These are phyloP conservation scores for Atkinsonella hypoxylon DNA, from an alignment of 2,329 filamentous ascomycete species.

Conservation along the genomic window DNA sequence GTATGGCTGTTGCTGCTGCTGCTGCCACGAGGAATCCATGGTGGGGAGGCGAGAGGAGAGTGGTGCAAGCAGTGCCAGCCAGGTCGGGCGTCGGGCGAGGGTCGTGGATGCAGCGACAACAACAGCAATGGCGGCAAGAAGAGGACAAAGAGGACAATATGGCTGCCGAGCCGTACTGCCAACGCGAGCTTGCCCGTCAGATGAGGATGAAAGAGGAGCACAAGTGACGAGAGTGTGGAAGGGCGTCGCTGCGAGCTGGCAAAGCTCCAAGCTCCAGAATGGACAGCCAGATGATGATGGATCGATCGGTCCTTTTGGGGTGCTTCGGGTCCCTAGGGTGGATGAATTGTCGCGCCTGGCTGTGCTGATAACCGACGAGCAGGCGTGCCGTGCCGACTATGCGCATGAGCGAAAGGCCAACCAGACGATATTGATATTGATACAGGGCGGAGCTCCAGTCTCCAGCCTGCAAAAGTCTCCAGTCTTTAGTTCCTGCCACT, in stretches of 20 bases:
- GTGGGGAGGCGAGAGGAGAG: constrained; percentile 16
- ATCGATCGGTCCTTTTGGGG: background rate
- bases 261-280: constrained; percentile 6
- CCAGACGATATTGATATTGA: background rate
- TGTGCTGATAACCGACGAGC: background rate
- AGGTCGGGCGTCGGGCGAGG: background rate
- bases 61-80: constrained; percentile 5
- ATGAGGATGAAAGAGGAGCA: background rate
- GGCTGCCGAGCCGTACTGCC: background rate
- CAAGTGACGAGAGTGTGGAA: background rate
- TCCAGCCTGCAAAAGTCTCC: too few species aligned
- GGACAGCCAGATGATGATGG: constrained; percentile 3
- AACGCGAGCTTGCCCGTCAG: background rate
- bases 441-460: background rate
- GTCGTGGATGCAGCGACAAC: constrained; percentile 3
- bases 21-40: constrained; percentile 51
- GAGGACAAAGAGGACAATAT: background rate
- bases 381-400: background rate
- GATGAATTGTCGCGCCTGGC: background rate
- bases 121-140: constrained; percentile 2
- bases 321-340: background rate
- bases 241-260: constrained; percentile 5
- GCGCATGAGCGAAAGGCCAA: constrained; percentile 2
- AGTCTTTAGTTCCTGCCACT: too few species aligned
- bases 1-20: constrained; percentile 53